These are phyloP conservation scores for Trypanosomatidae sp. DNA, from an alignment of 208 protist species.

Conservation along the genomic window DNA sequence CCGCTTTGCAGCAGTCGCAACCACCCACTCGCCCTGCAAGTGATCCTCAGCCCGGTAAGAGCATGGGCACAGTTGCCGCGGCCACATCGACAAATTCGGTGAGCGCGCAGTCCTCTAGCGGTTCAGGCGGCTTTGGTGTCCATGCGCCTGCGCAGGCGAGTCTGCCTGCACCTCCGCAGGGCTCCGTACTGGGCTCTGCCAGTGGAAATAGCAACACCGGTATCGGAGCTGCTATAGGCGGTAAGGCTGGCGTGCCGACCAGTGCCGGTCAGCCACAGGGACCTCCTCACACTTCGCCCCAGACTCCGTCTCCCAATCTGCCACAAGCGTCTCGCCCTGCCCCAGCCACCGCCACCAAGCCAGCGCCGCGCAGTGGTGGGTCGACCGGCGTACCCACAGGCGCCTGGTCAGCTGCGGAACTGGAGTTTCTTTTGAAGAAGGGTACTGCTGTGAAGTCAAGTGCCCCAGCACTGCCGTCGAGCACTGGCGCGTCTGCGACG, in stretches of 20 bases:
- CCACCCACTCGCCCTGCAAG: background rate
- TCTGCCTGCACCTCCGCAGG: background rate
- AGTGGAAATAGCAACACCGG: constrained; percentile 7
- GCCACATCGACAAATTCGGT: background rate
- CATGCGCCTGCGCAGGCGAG: background rate
- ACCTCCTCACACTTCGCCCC: background rate
- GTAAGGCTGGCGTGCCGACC: constrained; percentile 3
- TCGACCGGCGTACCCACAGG: background rate
- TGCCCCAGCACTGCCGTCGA: background rate
- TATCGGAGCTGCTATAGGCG: constrained; percentile 12
- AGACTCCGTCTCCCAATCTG: background rate
- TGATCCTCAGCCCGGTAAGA: background rate
- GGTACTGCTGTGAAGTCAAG: constrained; percentile 9
- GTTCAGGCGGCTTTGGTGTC: background rate
- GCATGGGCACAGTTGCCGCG: background rate
- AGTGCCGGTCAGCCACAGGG: constrained; percentile 2
- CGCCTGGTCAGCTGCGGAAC: constrained; percentile 55
- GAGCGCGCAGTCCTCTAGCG: background rate
- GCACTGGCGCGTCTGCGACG: background rate
- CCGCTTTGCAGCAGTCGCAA: constrained; percentile 4
- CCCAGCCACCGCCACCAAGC: background rate
- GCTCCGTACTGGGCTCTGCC: background rate
- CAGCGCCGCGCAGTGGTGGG: constrained; percentile 5
- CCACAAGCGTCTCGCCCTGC: background rate
- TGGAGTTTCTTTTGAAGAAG: constrained; percentile 57